Conservation (phyloP, 2,329 filamentous ascomycete species). For the Aspergillus latus region DNA sequence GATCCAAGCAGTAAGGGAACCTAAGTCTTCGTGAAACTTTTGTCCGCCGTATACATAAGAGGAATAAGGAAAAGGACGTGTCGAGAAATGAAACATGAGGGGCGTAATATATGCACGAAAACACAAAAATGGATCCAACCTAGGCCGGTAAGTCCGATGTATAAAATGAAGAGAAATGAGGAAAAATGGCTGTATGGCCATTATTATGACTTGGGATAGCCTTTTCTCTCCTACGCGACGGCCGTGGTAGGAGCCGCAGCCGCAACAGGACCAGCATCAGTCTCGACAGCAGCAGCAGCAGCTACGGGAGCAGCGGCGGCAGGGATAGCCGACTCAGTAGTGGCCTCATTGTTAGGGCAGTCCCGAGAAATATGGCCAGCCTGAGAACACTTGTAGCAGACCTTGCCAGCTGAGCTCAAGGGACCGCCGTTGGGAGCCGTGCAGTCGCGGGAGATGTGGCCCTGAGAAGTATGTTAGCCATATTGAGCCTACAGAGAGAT, state of each 20-base stretch:
- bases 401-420: constrained; percentile 94
- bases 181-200: constrained; percentile 12
- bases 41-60: constrained; percentile 46
- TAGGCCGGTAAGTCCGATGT: constrained; percentile 33
- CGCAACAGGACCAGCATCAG: constrained; percentile 33
- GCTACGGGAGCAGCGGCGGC: constrained; percentile 23
- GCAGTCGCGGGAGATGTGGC: constrained; percentile 92
- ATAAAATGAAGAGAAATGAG: constrained; percentile 24
- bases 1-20: constrained; percentile 35
- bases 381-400: constrained; percentile 96
- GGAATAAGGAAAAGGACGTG: constrained; percentile 28
- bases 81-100: constrained; percentile 28
- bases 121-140: constrained; percentile 22
- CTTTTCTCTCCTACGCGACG: constrained; percentile 40
- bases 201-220: constrained; percentile 16
- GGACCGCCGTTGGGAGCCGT: constrained; percentile 95
- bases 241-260: constrained; percentile 45
- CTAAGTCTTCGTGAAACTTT: constrained; percentile 43
- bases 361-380: constrained; percentile 95
- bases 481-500: neutral
- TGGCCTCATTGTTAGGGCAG: constrained; percentile 72
- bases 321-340: constrained; percentile 35
- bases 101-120: constrained; percentile 44
- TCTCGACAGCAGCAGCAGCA: constrained; percentile 42
- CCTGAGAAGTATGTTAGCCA: constrained; percentile 38